Conservation (phyloP, 225 moss, liverwort and hornwort genomes). For the Rhytidiadelphus loreus region DNA sequence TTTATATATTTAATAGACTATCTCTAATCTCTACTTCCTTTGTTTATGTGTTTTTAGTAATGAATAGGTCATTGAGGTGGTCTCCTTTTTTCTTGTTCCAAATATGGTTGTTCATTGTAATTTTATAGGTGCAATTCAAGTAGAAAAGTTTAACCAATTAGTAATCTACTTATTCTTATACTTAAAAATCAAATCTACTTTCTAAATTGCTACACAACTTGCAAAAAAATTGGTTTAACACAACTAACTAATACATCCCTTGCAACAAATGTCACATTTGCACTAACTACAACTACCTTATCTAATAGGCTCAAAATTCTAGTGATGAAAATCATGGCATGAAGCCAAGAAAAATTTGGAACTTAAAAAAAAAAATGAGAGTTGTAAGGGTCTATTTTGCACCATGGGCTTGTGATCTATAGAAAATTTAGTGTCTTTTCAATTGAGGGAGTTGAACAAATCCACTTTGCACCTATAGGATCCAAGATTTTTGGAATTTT, state of each 20-base stretch:
- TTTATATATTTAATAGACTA: neutral
- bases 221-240: neutral
- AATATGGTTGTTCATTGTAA: neutral
- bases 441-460: neutral
- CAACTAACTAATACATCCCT: neutral
- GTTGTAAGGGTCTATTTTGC: neutral
- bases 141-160: neutral
- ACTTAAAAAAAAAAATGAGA: neutral
- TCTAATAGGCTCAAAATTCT: neutral
- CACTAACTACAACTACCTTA: neutral
- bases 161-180: too few species aligned
- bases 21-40: neutral
- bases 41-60: neutral
- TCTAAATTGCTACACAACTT: neutral
- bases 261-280: neutral
- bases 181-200: neutral
- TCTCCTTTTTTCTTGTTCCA: neutral
- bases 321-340: neutral
- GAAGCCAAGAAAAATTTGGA: neutral
- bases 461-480: neutral
- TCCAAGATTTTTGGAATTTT: fast-evolving
- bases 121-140: neutral
- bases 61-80: neutral
- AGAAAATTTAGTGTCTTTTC: neutral
- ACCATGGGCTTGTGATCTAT: fast-evolving